These are phyloP conservation scores for Henckelia pumila DNA, from an alignment of 257 asterid species.

Conservation along the genomic window DNA sequence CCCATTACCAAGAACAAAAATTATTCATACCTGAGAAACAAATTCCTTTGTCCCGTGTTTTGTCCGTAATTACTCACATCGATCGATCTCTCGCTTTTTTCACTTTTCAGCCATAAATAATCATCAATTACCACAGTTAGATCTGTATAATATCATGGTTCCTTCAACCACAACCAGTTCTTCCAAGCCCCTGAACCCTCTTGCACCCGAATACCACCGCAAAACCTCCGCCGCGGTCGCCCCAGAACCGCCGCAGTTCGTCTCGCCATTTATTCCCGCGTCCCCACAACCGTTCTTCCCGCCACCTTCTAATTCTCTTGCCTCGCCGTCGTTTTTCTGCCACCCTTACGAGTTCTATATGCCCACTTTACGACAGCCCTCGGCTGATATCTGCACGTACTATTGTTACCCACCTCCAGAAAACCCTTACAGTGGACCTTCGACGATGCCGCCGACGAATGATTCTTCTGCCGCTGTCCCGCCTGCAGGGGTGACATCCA, in stretches of 20 bases:
- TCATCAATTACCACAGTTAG: too few relatives aligned
- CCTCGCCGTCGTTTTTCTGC: background rate
- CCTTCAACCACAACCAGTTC: background rate
- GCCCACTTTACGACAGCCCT: background rate
- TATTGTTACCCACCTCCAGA: background rate
- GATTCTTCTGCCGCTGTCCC: background rate
- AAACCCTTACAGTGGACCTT: constrained; percentile 15
- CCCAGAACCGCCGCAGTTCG: constrained; percentile 2
- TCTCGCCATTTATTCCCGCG: constrained; percentile 3
- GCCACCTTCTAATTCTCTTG: background rate
- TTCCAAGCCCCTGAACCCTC: constrained; percentile 23
- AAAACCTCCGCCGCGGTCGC: background rate
- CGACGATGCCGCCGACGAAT: background rate
- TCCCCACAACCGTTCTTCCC: background rate
- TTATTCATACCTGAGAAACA: too few relatives aligned
- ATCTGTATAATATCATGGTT: background rate
- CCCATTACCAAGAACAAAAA: too few relatives aligned
- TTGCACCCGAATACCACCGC: constrained; percentile 26
- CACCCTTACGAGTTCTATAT: background rate
- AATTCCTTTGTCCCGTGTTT: too few relatives aligned
- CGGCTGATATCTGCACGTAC: background rate
- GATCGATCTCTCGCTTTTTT: too few relatives aligned
- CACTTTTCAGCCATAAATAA: too few relatives aligned
- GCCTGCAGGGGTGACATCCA: background rate
- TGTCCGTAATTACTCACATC: too few relatives aligned